Base-by-base conservation (phyloP, 352 stramenopile genomes). In the Globisporangium acanthophoron region DNA sequence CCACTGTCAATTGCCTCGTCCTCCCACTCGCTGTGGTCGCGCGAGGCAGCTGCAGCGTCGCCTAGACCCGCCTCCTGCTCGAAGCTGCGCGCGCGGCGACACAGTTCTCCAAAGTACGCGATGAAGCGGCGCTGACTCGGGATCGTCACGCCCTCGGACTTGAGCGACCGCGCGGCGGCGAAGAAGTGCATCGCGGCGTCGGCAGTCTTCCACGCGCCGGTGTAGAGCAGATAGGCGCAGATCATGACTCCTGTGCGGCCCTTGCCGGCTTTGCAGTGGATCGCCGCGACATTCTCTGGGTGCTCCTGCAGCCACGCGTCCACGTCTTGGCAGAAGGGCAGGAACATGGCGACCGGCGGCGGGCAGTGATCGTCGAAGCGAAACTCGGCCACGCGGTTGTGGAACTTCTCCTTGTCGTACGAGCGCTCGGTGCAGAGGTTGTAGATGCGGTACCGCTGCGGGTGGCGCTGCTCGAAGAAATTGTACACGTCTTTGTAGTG, bases 261-360 rank as follows among this genome's bases (percentile, higher is more conserved):
- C 68, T 91, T 91, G 37, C 88, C 88, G 39, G 88, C 90, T 66
- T 97, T 97, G 72, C 90, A 97, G 60, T 97, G 90, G 55, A 97
- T 83, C 21, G 83, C 87, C 0, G 78, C 85, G n/a, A 96, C 73
- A 61, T 96, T 91, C 13, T 86, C 66, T 2, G 76, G 67, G 61
- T 94, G 58, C 3, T 61, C 51, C 16, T 66, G 39, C 11, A 92
- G 56, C 78, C 79, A 92, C 41, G 56, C 59, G 21, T 84, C 72
- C 1, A 91, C 71, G 45, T 88, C 72, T 8, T 68, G 70, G 51
- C 81, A 94, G 43, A 94, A 94, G 1, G 76, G 77, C 20, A 78
- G 57, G 35, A 96, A 67, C 56, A 97, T 64, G 18, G 76, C 67
- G 3, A 96, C 53, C 13, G 88, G 85, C 31, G 84, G 85, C 21